Evolutionary conservation across 1,284 basidiomycete species (phyloP), one percentile per base, ranked within the genome.

Genomic region (Cystobasidiaceae sp.): DNA sequence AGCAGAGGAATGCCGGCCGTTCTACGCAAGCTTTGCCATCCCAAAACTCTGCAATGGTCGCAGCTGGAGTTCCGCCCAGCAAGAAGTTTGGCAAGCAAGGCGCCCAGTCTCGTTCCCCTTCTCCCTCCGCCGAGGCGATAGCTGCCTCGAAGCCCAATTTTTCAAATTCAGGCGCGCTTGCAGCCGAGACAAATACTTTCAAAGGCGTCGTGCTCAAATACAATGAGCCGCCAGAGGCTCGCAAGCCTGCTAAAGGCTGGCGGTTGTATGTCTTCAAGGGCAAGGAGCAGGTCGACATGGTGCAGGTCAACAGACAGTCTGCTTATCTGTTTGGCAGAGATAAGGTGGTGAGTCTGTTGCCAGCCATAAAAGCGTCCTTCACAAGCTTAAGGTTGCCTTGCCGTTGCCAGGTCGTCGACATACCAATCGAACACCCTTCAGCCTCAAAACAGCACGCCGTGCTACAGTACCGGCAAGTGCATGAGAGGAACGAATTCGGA

Each of bases 381-480:
- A 7, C 50, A 27, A 52, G 32, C 50, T 25, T 33, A 52, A 25
- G 4, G 3, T 7, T 13, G 28, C 50, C n/a, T 37, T 32, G 43
- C 56, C 23, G 23, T 13, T 7, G 23, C 6, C 67, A 82, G 80
- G 78, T 82, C 33, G 86, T 86, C 43, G 96, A 98, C 74, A 89
- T 98, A 68, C 83, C 88, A 1, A 79, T 97, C 41, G 92, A 94
- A 67, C 94, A 99, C 75, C 93, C 93, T 0, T 97, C 93, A 4
- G 93, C 90, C 71, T 98, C 94, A 0, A 99, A 99, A 76, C 96
- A 99, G 76, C 96, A 99, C 74, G 93, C 94, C 23, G 96, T 87
- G 3, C 87, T 98, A 39, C 96, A 99, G 79, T 93, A 89, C 79
- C 88, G 94, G 21, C 86, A 88, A 73, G 82, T 94, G 2, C 84